Base-by-base conservation (phyloP, 2,329 filamentous ascomycete genomes). In the Botrytis elliptica region DNA sequence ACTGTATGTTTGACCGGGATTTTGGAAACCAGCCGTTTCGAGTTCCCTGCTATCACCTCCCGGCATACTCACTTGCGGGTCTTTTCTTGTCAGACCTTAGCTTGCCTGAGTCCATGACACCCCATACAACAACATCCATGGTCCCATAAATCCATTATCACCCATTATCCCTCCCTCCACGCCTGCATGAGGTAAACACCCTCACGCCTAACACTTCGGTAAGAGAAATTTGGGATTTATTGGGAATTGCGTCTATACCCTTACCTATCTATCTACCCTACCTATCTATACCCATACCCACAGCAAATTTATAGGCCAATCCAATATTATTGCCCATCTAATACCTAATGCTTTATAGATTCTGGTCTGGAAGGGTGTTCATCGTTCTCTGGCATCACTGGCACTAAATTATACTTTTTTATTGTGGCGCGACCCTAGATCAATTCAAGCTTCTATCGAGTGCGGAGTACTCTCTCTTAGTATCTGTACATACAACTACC, bases 11-110 rank as follows among this genome's bases (percentile, higher is more conserved):
- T 20, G 64, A 62, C 71, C 44, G 25, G 71, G 71, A 62, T 73
- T 62, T 52, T 59, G 64, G 64, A 9, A 72, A 46, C 63, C 40
- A 72, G 40, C 52, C 71, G 71, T 72, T 69, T 69, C 63, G 62
- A 73, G 49, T 73, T 73, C 71, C 64, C 65, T 73, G 64, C 52
- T 12, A 70, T 44, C 44, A 72, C 70, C 29, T 71, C 44, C 59
- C 42, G 69, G 69, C 16, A 71, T 40, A 52, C 33, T 40, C 33
- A 22, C 44, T 62, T 60, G 52, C 69, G 69, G 69, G 69, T 71
- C 69, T 64, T 42, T 40, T 57, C 60, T 65, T 66, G 60, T 66
- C 60, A 71, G 60, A 55, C 70, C 70, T 66, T 71, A 42, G 59
- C 59, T 55, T 57, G 25, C 16, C 44, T 29, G 22, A 9, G n/a